phyloP scores from a whole-genome alignment of 75 land plant genomes.

The Sequoiadendron giganteum region DNA sequence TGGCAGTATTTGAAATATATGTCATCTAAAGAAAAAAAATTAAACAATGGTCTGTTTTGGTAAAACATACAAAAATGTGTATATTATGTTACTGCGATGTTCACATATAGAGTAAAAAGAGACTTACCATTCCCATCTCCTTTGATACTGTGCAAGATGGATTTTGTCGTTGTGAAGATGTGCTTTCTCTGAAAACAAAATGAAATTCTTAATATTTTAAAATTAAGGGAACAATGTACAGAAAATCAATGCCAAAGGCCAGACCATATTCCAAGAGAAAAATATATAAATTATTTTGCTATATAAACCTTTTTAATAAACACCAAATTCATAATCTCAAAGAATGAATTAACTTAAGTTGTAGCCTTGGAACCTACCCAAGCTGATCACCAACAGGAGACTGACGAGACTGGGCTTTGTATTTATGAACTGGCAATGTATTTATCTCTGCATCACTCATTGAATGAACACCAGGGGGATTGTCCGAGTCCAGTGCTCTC shows the following conservation, averaged over 20 bases:
- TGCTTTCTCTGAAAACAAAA: constrained; percentile 20
- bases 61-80: background rate
- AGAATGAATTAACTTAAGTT: background rate
- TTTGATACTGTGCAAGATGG: constrained; percentile 23
- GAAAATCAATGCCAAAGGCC: constrained; percentile 7
- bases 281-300: background rate
- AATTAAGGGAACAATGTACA: constrained; percentile 3
- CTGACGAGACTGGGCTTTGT: constrained; percentile 36
- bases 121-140: constrained; percentile 25
- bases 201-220: background rate
- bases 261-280: background rate
- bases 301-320: background rate
- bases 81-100: background rate
- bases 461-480: constrained; percentile 61
- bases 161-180: constrained; percentile 29
- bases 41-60: background rate
- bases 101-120: background rate
- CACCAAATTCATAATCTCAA: background rate
- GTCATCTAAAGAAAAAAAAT: background rate
- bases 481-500: constrained; percentile 84
- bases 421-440: constrained; percentile 83
- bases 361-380: constrained; percentile 20
- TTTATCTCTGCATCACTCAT: constrained; percentile 91
- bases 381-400: constrained; percentile 16
- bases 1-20: background rate